Evolutionary conservation across 257 asterid genomes (phyloP), one percentile per base, ranked within the genome.

Genomic region (Fraxinus excelsior): DNA sequence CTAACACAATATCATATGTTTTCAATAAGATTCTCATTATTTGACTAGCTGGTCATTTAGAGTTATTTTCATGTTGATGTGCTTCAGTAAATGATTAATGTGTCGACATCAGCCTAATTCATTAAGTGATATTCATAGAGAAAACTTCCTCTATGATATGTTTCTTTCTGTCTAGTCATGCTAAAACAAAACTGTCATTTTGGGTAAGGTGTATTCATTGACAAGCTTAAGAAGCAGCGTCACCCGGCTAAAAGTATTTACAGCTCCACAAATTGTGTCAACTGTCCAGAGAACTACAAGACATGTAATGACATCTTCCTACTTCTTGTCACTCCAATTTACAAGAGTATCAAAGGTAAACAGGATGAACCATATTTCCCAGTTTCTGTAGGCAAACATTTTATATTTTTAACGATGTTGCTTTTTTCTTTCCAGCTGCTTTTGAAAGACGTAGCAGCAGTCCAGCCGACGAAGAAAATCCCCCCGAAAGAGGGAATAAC

Each of bases 261-360:
- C 1, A 3, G 72, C n/a, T 28, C 32, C 26, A 29, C n/a, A 35
- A 49, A 40, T 56, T 18, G 11, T 0, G 34, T 69, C 35, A 37
- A 62, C n/a, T 67, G 76, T 49, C 90, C 92, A 37, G 80, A 34
- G 19, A 86, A 86, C 83, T 88, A 82, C 80, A 31, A 79, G 77
- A 85, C 86, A 23, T 85, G 88, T 53, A 70, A 76, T 38, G 49
- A 74, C 46, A 53, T 86, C 53, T 76, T 85, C 42, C 9, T 38
- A 38, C 70, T 85, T 35, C 23, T 86, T 1, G 72, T 84, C 86
- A 13, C 40, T 35, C 80, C 81, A 49, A 58, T 80, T 76, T 21
- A 1, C 71, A 70, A 38, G 46, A 67, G 31, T 53, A n/a, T 66
- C 8, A 16, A 7, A 75, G 86, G 86, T 82, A 14, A 67, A 16